Conservation (phyloP, 805 yeast genomes). For the Saccharomycopsis sp. region DNA sequence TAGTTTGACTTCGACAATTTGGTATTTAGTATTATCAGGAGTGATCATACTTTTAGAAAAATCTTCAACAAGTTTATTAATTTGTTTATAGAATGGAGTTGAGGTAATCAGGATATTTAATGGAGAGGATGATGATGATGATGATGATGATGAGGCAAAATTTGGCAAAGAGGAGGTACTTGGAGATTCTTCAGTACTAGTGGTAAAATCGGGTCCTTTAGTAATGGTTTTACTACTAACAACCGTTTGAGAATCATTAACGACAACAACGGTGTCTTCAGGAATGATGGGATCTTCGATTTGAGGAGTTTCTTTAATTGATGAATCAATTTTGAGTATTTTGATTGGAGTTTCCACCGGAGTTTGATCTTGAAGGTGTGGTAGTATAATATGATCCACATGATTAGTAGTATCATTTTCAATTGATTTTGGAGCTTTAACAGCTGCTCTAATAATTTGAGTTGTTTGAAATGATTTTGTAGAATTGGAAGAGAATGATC, state of each 20-base stretch:
- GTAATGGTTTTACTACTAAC: background rate
- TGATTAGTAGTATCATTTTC: background rate
- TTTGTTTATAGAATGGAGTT: background rate
- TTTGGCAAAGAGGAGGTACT: background rate
- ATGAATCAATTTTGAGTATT: background rate
- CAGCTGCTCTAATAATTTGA: background rate
- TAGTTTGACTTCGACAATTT: conserved; percentile 8
- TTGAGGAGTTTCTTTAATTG: background rate
- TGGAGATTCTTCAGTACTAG: background rate
- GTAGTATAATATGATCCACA: background rate
- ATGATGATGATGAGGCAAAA: background rate
- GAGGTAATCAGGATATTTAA: background rate
- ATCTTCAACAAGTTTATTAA: background rate
- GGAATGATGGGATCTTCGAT: conserved; percentile 12
- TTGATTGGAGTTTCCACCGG: conserved; percentile 1
- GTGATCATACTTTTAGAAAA: background rate
- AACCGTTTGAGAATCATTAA: background rate
- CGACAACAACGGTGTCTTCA: background rate
- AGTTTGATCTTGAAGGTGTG: background rate
- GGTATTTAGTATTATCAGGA: background rate
- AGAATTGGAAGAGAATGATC: too few relatives aligned
- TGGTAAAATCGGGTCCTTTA: background rate
- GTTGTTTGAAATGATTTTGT: too few relatives aligned
- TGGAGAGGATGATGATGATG: background rate
- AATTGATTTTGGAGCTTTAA: background rate